These are phyloP conservation scores for Gentiana macrophylla DNA, from an alignment of 257 asterid species.

Conservation along the genomic window DNA sequence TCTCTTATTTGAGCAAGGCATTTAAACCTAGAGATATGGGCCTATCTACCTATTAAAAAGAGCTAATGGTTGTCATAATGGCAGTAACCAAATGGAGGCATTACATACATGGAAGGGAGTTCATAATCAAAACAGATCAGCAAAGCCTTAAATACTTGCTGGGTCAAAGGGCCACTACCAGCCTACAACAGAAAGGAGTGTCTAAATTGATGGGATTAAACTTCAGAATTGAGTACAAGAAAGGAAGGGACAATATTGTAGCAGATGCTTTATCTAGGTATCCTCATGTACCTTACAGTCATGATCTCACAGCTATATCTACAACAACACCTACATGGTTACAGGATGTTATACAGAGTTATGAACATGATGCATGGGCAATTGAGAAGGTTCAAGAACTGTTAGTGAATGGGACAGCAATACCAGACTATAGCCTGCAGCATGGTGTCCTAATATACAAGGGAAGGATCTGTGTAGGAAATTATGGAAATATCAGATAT, in stretches of 20 bases:
- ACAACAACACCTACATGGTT: not conserved
- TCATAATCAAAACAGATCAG: not conserved
- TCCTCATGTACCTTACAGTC: not conserved
- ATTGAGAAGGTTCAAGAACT: not conserved
- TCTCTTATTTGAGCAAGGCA: not conserved
- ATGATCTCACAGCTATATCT: not conserved
- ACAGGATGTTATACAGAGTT: not conserved
- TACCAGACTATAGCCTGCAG: not conserved
- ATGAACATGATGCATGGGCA: not conserved
- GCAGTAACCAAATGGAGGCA: not conserved
- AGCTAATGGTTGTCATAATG: not conserved
- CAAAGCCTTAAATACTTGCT: not conserved
- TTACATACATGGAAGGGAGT: not conserved
- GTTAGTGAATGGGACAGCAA: not conserved
- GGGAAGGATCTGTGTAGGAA: not conserved
- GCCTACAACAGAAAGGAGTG: not conserved
- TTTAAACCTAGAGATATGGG: not conserved
- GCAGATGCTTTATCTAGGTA: constrained; percentile 7
- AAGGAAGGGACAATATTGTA: not conserved
- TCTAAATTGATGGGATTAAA: constrained; percentile 4
- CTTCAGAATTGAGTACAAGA: constrained; percentile 1
- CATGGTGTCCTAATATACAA: not conserved
- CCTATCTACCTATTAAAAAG: constrained; percentile 5
- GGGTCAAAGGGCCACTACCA: not conserved
- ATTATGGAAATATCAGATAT: not conserved